phyloP scores from a whole-genome alignment of 768 basidiomycete species.

The Candolleomyces efflorescens region DNA sequence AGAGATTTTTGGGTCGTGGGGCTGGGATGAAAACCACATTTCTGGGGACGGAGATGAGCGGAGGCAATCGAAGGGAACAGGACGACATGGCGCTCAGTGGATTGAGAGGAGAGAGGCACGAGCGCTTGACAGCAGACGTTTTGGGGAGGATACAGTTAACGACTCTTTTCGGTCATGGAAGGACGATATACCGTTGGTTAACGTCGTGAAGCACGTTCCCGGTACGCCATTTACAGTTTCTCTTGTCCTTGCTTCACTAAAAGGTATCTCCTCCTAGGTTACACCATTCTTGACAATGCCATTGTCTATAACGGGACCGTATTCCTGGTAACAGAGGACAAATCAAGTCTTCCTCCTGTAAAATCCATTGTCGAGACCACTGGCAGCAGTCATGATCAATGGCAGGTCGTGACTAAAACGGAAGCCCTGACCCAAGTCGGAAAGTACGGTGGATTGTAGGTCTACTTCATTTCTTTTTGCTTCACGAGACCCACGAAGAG shows the following conservation, averaged over 20 bases:
- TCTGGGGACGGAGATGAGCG: constrained; percentile 52
- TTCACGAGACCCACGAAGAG: background rate
- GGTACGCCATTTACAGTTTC: constrained; percentile 37
- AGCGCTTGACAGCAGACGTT: constrained; percentile 19
- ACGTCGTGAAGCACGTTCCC: constrained; percentile 58
- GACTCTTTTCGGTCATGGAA: constrained; percentile 57
- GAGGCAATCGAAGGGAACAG: constrained; percentile 37
- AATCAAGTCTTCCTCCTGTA: constrained; percentile 54
- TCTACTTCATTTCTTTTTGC: constrained; percentile 6
- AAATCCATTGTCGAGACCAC: constrained; percentile 45
- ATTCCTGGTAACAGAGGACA: constrained; percentile 70
- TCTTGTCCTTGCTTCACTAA: background rate
- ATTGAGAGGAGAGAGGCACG: constrained; percentile 26
- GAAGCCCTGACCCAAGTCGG: constrained; percentile 50
- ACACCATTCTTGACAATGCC: constrained; percentile 81
- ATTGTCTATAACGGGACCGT: constrained; percentile 68
- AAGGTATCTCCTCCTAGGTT: constrained; percentile 44
- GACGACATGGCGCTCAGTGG: constrained; percentile 44
- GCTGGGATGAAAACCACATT: constrained; percentile 57
- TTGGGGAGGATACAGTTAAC: constrained; percentile 39
- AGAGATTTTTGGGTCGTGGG: constrained; percentile 67
- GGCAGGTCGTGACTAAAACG: constrained; percentile 52
- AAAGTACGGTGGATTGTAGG: constrained; percentile 48
- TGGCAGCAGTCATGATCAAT: constrained; percentile 38
- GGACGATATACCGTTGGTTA: constrained; percentile 49